Base-by-base conservation (phyloP, 345 rosid genomes). In the Salix viminalis region DNA sequence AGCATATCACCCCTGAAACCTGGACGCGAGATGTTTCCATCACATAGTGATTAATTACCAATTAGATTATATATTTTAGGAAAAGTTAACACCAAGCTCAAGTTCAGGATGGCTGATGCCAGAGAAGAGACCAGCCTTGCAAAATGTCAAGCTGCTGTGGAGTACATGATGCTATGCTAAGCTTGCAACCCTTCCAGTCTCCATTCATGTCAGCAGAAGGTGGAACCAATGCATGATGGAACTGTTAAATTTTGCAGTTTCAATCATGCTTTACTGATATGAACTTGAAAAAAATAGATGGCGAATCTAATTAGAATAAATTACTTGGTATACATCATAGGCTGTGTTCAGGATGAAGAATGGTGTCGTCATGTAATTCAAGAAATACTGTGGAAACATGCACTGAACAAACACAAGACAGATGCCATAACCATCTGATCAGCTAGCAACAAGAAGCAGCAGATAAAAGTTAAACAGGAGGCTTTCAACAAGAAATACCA, bases 301-400 rank as follows among this genome's bases (percentile, higher is more conserved):
- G 28, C 5, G 54, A 16, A 5, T 5, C 39, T 44, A 32, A 26
- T 26, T 26, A 64, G 32, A 65, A 70, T 5, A 2, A 70, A 72
- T 71, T 85, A 92, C 99, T 87, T 96, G 99, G 83, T 65, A 96
- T 67, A 90, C 94, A 81, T 96, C 98, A 70, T 96, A 96, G 54
- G 97, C 99, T 62, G 99, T 79, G 81, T 96, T 96, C 83, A 96
- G 76, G 83, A 96, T 85, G 82, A 96, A 96, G 81, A 85, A 80
- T 15, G 98, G 97, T 30, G 92, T 89, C 48, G 72, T 79, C 60
- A 96, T 93, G 82, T 87, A 88, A n/a, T 83, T 82, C 77, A 93
- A 76, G 41, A 81, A 81, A 65, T 92, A 86, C 75, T 96, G 99
- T 16, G 99, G 98, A 82, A 93, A 96, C 65, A 96, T 82, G 76